Conservation (phyloP, 1,284 basidiomycete genomes). For the Trametes hirsuta region DNA sequence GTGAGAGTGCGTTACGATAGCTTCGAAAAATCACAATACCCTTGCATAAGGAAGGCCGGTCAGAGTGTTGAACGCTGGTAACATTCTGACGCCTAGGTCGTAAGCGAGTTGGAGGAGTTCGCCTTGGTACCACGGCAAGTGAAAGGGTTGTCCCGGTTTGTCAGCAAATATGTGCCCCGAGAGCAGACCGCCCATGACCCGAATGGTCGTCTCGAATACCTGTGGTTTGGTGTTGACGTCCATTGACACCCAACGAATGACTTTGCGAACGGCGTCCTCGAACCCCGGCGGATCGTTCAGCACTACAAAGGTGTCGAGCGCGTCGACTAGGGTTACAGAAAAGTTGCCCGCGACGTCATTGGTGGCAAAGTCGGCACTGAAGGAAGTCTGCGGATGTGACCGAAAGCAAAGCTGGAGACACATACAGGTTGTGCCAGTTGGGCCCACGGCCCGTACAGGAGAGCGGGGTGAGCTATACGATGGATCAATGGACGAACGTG, state of each 20-base stretch:
- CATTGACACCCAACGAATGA: slow-evolving; percentile 80
- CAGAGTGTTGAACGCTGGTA: slow-evolving; percentile 88
- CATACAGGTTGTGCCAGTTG: slow-evolving; percentile 79
- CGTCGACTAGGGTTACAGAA: slow-evolving; percentile 81
- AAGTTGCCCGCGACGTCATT: slow-evolving; percentile 91
- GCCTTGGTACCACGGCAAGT: slow-evolving; percentile 75
- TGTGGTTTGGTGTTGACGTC: slow-evolving; percentile 91
- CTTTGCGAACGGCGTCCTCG: slow-evolving; percentile 72
- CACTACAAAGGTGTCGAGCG: slow-evolving; percentile 81
- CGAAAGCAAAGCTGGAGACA: slow-evolving; percentile 20
- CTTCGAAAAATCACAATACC: slow-evolving; percentile 44
- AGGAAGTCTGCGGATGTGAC: neutral
- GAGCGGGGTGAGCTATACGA: slow-evolving; percentile 76
- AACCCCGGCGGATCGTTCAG: slow-evolving; percentile 76
- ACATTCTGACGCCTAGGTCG: slow-evolving; percentile 82
- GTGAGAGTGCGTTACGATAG: slow-evolving; percentile 6
- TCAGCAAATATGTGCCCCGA: slow-evolving; percentile 85
- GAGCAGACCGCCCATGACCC: slow-evolving; percentile 86
- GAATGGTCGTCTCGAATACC: slow-evolving; percentile 90
- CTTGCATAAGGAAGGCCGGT: slow-evolving; percentile 91
- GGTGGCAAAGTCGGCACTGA: slow-evolving; percentile 66
- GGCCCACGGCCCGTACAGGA: slow-evolving; percentile 84
- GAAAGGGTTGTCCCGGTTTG: slow-evolving; percentile 63
- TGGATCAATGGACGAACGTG: neutral
- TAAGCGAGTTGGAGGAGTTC: slow-evolving; percentile 80